These are phyloP conservation scores for Clarkia xantiana DNA, from an alignment of 345 rosid genomes.

Conservation along the genomic window DNA sequence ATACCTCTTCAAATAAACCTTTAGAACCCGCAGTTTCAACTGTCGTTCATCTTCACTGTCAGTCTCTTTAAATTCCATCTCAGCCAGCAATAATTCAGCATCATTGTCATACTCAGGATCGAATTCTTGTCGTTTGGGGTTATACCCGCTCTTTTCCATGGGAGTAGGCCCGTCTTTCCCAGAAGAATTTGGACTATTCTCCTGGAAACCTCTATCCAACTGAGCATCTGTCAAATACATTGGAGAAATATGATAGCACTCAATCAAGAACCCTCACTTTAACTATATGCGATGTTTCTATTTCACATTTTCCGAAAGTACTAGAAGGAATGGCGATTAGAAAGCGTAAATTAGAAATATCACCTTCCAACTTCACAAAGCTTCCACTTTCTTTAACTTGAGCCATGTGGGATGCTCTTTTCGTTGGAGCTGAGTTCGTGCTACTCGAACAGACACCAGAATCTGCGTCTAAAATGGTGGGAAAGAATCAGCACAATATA, in stretches of 20 bases:
- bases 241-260: no score
- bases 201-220: constrained; percentile 44
- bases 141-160: constrained; percentile 66
- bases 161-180: constrained; percentile 54
- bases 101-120: constrained; percentile 94
- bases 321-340: neutral
- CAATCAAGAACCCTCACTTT: no score
- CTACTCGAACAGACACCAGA: constrained; percentile 23
- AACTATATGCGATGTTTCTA: no score
- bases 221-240: constrained; percentile 38
- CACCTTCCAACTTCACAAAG: constrained; percentile 31
- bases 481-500: neutral
- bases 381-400: constrained; percentile 27
- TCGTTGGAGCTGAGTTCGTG: constrained; percentile 22
- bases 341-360: no score
- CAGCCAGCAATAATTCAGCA: constrained; percentile 88
- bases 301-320: no score
- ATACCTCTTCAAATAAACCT: constrained; percentile 72
- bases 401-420: constrained; percentile 22
- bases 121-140: constrained; percentile 71
- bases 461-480: constrained; percentile 21
- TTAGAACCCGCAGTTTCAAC: constrained; percentile 72
- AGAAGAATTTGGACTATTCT: constrained; percentile 43
- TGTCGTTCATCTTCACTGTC: constrained; percentile 79
- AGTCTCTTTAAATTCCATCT: constrained; percentile 89